Evolutionary conservation across 2,329 filamentous ascomycete species (phyloP).

Genomic region (Anisogramma anomala): DNA sequence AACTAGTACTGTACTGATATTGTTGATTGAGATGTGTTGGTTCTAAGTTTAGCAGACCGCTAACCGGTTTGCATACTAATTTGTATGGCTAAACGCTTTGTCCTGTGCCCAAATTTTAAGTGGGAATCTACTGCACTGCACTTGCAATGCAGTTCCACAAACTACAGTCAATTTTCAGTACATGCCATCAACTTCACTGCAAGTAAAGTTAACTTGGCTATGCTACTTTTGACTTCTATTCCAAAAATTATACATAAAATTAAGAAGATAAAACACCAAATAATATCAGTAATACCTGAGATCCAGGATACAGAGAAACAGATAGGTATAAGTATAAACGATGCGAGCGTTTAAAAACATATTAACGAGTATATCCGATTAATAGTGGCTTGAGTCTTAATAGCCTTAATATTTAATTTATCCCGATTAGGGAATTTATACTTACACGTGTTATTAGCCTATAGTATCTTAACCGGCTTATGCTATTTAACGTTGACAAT

Average conservation of each 20-base stretch:
- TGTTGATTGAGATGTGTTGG: too few relatives aligned
- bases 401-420: conserved; percentile 42
- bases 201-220: too few relatives aligned
- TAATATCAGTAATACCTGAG: conserved; percentile 27
- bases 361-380: conserved; percentile 43
- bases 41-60: too few relatives aligned
- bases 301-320: conserved; percentile 24
- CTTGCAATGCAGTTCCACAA: too few relatives aligned
- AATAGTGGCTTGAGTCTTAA: conserved; percentile 47
- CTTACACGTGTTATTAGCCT: conserved; percentile 47
- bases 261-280: conserved; percentile 24
- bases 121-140: too few relatives aligned
- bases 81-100: too few relatives aligned
- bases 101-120: too few relatives aligned
- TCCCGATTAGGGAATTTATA: conserved; percentile 48
- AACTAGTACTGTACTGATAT: too few relatives aligned
- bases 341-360: conserved; percentile 17
- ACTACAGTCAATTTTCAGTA: too few relatives aligned
- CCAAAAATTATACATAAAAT: conserved; percentile 25
- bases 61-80: too few relatives aligned
- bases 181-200: too few relatives aligned
- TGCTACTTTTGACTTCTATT: too few relatives aligned
- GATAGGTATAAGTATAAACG: conserved; percentile 9
- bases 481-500: conserved; percentile 51
- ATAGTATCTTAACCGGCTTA: conserved; percentile 42